phyloP scores from a whole-genome alignment of 768 basidiomycete species.

The Cyclocybe cylindracea region DNA sequence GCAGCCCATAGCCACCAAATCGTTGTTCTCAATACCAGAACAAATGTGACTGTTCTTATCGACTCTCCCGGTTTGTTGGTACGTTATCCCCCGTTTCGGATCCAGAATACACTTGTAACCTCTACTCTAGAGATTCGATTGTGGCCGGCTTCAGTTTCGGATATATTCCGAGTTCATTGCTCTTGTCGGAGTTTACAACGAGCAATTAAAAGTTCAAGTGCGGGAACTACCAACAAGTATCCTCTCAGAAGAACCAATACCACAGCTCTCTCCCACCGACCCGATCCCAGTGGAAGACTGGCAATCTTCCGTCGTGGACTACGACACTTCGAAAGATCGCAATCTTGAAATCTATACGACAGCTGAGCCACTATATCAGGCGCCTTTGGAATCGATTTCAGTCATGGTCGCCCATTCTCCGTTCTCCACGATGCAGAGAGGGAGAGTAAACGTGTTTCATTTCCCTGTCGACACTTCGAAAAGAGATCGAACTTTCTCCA shows the following conservation, averaged over 20 bases:
- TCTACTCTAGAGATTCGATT: conserved; percentile 15
- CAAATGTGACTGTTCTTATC: conserved; percentile 10
- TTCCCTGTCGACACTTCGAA: conserved; percentile 17
- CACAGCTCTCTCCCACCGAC: background rate
- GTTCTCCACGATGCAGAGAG: conserved; percentile 12
- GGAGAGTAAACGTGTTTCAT: conserved; percentile 14
- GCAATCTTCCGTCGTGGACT: conserved; percentile 21
- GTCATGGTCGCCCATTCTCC: conserved; percentile 15
- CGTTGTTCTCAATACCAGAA: conserved; percentile 29
- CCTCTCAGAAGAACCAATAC: conserved; percentile 5
- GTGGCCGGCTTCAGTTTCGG: conserved; percentile 18
- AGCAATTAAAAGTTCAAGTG: conserved; percentile 21
- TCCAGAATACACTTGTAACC: background rate
- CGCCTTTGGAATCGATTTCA: conserved; percentile 11
- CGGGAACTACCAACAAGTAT: conserved; percentile 17
- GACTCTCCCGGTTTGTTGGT: conserved; percentile 11
- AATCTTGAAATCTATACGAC: conserved; percentile 17
- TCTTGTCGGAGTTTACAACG: conserved; percentile 11
- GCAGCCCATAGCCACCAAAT: conserved; percentile 22
- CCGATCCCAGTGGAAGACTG: conserved; percentile 6
- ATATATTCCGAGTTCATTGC: conserved; percentile 16
- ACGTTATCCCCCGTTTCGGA: conserved; percentile 1
- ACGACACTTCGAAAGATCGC: conserved; percentile 15
- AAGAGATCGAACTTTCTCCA: conserved; percentile 1
- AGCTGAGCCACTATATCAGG: conserved; percentile 16